Evolutionary conservation across 2,329 filamentous ascomycete species (phyloP), one percentile per base, ranked within the genome.

Genomic region (Aureobasidium sp.): DNA sequence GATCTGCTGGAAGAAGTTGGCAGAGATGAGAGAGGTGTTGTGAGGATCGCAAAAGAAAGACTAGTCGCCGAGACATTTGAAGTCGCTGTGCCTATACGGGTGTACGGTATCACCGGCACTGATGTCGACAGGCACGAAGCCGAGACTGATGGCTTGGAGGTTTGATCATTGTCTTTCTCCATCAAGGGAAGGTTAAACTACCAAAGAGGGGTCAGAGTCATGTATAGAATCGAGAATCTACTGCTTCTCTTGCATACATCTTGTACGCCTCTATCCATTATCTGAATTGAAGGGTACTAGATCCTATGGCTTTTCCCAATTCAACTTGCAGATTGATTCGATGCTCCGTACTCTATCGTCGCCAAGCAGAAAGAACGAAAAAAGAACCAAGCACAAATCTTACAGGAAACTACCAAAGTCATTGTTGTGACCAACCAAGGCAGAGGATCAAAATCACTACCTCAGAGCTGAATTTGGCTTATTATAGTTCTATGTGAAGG

Each of bases 1-100:
- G 67, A 67, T 10, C 53, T 75, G 34, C 55, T 75, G 52, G 72
- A 75, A 63, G 69, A 73, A 61, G 63, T 75, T 17, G 69, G 66
- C 5, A 68, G 65, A 26, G 73, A 75, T 65, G 73, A 75, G 44
- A 67, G 73, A 53, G 73, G 73, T 0, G 67, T 66, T 3, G 69
- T 65, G n/a, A 61, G 69, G 37, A 70, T 72, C 46, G 73, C 72
- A 20, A 71, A 66, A 61, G 73, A 75, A 63, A 68, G 68, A 47
- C 59, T 75, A 48, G 37, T 66, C 59, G 71, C 70, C 5, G 73
- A 75, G 61, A 71, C 68, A 10, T 75, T 74, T 61, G 73, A 75
- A 65, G 70, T 75, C 41, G 68, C 65, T n/a, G 70, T 75, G 46
- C 73, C 73, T 41, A 51, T 75, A 59, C 69, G 65, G 51, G 69